Conservation (phyloP, 1,284 basidiomycete species). For the Pseudozyma hubeiensis region DNA sequence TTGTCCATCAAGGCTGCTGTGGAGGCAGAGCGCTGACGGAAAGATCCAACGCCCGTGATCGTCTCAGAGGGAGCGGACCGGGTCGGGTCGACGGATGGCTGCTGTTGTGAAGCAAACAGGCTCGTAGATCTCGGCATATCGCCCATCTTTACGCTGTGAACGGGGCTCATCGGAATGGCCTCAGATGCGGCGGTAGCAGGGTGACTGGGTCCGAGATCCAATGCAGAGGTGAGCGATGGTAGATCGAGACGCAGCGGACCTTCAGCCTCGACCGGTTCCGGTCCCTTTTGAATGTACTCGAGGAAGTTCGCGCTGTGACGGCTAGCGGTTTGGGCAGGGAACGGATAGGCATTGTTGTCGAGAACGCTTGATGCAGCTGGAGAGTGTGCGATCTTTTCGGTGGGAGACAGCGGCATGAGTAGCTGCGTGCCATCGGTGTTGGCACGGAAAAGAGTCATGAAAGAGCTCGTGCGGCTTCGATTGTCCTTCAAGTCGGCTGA, state of each 20-base stretch:
- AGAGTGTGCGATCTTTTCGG: slow-evolving; percentile 25
- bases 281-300: slow-evolving; percentile 44
- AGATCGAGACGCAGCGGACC: slow-evolving; percentile 28
- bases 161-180: slow-evolving; percentile 8
- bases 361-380: slow-evolving; percentile 29
- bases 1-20: slow-evolving; percentile 50
- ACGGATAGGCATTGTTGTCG: slow-evolving; percentile 22
- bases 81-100: slow-evolving; percentile 23
- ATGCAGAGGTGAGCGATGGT: slow-evolving; percentile 11
- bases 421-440: slow-evolving; percentile 23
- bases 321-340: slow-evolving; percentile 22
- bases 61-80: slow-evolving; percentile 11
- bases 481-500: slow-evolving; percentile 15
- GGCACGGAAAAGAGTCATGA: slow-evolving; percentile 35
- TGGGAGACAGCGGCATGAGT: slow-evolving; percentile 16
- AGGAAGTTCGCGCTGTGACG: slow-evolving; percentile 45
- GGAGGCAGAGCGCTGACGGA: slow-evolving; percentile 44
- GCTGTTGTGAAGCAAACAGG: neutral
- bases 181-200: slow-evolving; percentile 1
- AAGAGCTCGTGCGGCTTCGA: slow-evolving; percentile 31
- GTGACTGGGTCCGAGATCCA: slow-evolving; percentile 10
- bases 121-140: neutral
- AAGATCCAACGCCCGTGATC: slow-evolving; percentile 11
- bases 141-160: neutral
- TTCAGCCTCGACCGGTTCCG: slow-evolving; percentile 29